Evolutionary conservation across 2,329 filamentous ascomycete species (phyloP).

Genomic region (Didymella arachidicola): DNA sequence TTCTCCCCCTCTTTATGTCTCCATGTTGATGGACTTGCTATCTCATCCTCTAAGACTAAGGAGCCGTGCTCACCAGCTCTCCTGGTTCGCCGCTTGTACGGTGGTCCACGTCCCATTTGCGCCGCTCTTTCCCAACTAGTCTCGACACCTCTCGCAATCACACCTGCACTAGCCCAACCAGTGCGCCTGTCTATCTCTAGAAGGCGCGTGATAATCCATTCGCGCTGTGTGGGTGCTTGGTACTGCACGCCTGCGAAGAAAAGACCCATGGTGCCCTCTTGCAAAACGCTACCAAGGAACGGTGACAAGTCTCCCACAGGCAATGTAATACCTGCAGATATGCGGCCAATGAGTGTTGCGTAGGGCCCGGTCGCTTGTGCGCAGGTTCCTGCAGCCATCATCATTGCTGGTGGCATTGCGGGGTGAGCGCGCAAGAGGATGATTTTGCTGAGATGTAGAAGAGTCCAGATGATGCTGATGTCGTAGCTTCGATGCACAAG

Average conservation of each 20-base stretch:
- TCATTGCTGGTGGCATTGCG: conserved; percentile 87
- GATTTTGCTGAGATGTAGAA: conserved; percentile 85
- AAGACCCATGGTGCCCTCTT: conserved; percentile 80
- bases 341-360: conserved; percentile 79
- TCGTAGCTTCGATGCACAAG: conserved; percentile 84
- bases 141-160: conserved; percentile 86
- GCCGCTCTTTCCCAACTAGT: conserved; percentile 80
- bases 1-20: conserved; percentile 20
- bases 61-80: conserved; percentile 31
- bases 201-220: conserved; percentile 78
- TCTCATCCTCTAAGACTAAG: conserved; percentile 31
- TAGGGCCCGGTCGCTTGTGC: conserved; percentile 74
- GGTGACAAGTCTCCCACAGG: conserved; percentile 68
- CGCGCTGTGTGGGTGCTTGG: conserved; percentile 73
- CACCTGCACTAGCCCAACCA: conserved; percentile 83
- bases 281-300: conserved; percentile 78
- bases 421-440: conserved; percentile 84
- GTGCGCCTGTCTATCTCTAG: conserved; percentile 79
- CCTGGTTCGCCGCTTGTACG: conserved; percentile 60
- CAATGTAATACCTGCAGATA: conserved; percentile 72
- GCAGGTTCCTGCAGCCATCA: conserved; percentile 82
- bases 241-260: conserved; percentile 90
- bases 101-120: conserved; percentile 76
- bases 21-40: conserved; percentile 11
- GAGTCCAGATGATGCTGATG: conserved; percentile 87